Conservation (phyloP, 1,284 basidiomycete species). For the Ceratobasidium sp. region DNA sequence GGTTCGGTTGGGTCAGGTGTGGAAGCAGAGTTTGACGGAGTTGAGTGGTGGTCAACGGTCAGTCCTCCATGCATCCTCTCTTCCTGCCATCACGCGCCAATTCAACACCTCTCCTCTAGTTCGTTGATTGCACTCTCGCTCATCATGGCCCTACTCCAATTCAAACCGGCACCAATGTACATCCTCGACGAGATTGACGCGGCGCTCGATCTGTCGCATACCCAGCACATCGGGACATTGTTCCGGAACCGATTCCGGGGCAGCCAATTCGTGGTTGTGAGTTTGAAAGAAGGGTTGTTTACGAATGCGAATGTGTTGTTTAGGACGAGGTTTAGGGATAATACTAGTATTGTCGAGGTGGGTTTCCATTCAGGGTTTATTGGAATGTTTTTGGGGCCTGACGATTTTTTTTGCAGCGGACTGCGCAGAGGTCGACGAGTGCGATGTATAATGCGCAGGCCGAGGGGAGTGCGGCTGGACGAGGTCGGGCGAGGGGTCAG, state of each 20-base stretch:
- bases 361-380: no score
- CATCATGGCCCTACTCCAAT: constrained; percentile 98
- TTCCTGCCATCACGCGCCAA: neutral
- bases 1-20: constrained; percentile 92
- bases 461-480: neutral
- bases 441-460: constrained; percentile 33
- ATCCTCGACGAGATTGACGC: constrained; percentile 99
- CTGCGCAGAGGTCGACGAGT: constrained; percentile 30
- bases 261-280: constrained; percentile 98
- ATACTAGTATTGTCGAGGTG: constrained; percentile 88
- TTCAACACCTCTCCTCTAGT: constrained; percentile 62
- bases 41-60: constrained; percentile 97
- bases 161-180: constrained; percentile 99
- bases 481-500: neutral
- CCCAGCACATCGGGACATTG: constrained; percentile 96
- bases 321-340: constrained; percentile 91
- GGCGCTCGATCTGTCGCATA: constrained; percentile 95
- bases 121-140: constrained; percentile 96
- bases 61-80: no score
- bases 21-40: constrained; percentile 98
- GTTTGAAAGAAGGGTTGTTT: constrained; percentile 96
- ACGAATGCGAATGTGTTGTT: constrained; percentile 98
- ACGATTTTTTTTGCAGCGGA: constrained; percentile 1
- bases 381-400: no score
- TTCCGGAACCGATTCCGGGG: constrained; percentile 98